Base-by-base conservation (phyloP, 805 yeast species). In the Candida parachauliodes region DNA sequence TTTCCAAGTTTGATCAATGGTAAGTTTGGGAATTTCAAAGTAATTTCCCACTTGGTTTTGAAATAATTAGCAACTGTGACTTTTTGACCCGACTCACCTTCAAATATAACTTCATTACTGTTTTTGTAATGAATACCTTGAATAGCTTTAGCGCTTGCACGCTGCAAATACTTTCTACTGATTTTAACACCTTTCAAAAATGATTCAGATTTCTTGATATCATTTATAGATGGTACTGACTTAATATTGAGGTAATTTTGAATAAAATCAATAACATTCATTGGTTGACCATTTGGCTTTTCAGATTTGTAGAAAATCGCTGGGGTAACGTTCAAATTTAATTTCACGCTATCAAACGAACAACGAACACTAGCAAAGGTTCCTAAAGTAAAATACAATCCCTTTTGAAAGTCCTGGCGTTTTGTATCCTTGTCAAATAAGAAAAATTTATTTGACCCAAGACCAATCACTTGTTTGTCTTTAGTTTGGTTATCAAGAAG, bases 161-260 rank as follows among this genome's bases (percentile, higher is more conserved):
- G 11, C 12, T 24, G 32, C n/a, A 39, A 27, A 27, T 39, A 39
- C 5, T 15, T 29, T 24, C 42, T 36, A 19, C 25, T 34, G 15
- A 39, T 23, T 27, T 39, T 39, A 16, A 39, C 34, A 16, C 42
- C 42, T 22, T 39, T 39, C 15, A 39, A 12, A 15, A 39, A 39
- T 9, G 12, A 9, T 28, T 34, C 32, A 6, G 29, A 28, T 16
- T 15, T 19, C 17, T 22, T 39, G n/a, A 39, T 20, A 26, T 39
- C 34, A 16, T 29, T 24, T 5, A n/a, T 10, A 8, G 11, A 26
- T 2, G 39, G 42, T 17, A 32, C 12, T 3, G 36, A n/a, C 8
- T 26, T 34, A 11, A 34, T 15, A 10, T 22, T 28, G 9, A 39
- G 29, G 28, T 28, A 39, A 18, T 23, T 24, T 34, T 39, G 42